Evolutionary conservation across 768 basidiomycete genomes (phyloP).

Genomic region (Leccinum incarnatum): DNA sequence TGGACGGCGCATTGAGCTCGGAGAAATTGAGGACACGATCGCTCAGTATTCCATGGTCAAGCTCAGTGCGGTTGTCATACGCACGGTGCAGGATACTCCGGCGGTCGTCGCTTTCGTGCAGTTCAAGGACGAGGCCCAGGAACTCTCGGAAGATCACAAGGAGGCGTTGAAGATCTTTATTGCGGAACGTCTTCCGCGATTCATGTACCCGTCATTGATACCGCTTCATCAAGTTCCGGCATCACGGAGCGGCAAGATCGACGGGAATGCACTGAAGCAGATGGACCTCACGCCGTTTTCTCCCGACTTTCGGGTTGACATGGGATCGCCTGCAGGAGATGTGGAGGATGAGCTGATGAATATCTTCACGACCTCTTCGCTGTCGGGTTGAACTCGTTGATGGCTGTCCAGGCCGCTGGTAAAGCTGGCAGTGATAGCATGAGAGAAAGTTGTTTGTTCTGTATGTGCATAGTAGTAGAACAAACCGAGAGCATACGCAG

Average conservation of each 20-base stretch:
- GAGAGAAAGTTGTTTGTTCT: too few species aligned
- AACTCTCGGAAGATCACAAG: constrained; percentile 19
- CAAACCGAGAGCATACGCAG: neutral
- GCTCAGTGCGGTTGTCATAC: constrained; percentile 26
- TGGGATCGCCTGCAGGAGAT: constrained; percentile 25
- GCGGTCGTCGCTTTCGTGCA: constrained; percentile 32
- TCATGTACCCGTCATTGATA: constrained; percentile 32
- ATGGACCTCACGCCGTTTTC: constrained; percentile 25
- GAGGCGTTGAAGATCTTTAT: constrained; percentile 25
- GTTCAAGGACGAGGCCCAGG: constrained; percentile 12
- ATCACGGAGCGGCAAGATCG: constrained; percentile 30
- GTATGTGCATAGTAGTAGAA: too few species aligned
- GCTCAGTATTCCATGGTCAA: constrained; percentile 22
- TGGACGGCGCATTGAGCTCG: constrained; percentile 34
- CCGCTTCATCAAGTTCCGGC: constrained; percentile 24
- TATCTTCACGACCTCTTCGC: constrained; percentile 32
- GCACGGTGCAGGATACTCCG: constrained; percentile 27
- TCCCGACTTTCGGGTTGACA: constrained; percentile 20
- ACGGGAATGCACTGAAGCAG: constrained; percentile 26
- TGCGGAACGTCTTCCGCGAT: constrained; percentile 30
- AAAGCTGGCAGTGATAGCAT: too few species aligned
- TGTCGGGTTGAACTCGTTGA: constrained; percentile 30
- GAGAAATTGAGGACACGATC: constrained; percentile 33
- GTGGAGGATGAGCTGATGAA: constrained; percentile 27
- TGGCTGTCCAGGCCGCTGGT: constrained; percentile 32